A percentile compares a stretch with the other conserved stretches of the same genome.
Evolutionary conservation across 2,329 filamentous ascomycete species (phyloP).

Genomic region (Nigrograna mackinnonii): DNA sequence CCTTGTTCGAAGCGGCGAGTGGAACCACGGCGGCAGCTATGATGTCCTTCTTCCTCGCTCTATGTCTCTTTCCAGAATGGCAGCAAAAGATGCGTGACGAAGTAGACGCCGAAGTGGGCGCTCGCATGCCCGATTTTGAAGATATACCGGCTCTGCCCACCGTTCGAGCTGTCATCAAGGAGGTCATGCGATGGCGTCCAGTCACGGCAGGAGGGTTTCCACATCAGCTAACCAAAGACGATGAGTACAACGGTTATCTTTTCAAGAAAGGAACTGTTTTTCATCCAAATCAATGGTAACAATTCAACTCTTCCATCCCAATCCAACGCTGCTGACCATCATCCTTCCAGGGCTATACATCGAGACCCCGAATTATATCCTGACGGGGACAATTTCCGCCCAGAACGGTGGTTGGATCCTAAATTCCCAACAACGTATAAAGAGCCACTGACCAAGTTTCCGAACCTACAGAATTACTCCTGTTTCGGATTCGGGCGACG

Average conservation of each 20-base stretch:
- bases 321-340: too few relatives aligned
- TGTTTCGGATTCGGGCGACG: constrained; percentile 16
- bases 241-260: constrained; percentile 50
- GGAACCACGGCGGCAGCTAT: constrained; percentile 34
- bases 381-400: constrained; percentile 60
- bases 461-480: constrained; percentile 11
- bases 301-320: too few relatives aligned
- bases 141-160: constrained; percentile 30
- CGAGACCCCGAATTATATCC: constrained; percentile 61
- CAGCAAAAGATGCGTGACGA: constrained; percentile 16
- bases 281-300: neutral
- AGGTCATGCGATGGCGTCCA: constrained; percentile 34
- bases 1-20: constrained; percentile 33
- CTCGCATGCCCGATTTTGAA: constrained; percentile 18
- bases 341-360: constrained; percentile 55
- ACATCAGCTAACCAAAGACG: constrained; percentile 50
- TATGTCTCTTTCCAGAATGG: constrained; percentile 9
- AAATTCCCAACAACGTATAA: constrained; percentile 13
- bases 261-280: constrained; percentile 45
- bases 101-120: constrained; percentile 22
- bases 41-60: constrained; percentile 7
- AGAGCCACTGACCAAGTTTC: constrained; percentile 13
- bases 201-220: constrained; percentile 47
- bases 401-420: constrained; percentile 58
- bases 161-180: constrained; percentile 29